Conservation (phyloP, 1,284 basidiomycete species). For the Golubevia sp. region DNA sequence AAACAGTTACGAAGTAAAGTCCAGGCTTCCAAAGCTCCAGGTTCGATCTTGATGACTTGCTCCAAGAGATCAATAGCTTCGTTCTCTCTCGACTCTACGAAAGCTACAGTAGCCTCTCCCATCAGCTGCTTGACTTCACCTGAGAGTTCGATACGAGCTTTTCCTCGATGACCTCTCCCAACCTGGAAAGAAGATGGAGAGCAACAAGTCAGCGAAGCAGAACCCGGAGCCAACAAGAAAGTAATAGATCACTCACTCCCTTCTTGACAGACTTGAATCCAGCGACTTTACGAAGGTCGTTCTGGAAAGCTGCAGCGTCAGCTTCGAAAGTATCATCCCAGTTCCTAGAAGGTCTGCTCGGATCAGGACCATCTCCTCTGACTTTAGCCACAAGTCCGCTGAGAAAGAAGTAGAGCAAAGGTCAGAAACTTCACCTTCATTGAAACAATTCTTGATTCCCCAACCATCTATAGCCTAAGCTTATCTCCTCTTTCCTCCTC, state of each 20-base stretch:
- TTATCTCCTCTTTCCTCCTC: no score
- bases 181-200: neutral
- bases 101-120: conserved; percentile 42
- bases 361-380: neutral
- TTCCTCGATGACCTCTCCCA: neutral
- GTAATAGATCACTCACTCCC: neutral
- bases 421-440: neutral
- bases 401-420: neutral
- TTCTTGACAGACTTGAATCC: neutral
- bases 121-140: conserved; percentile 42
- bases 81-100: conserved; percentile 29
- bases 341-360: neutral
- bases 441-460: no score
- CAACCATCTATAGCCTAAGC: no score
- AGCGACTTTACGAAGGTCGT: neutral
- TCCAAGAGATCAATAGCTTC: conserved; percentile 48
- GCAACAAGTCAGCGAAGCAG: neutral
- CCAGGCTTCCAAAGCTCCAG: conserved; percentile 49
- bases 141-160: conserved; percentile 16
- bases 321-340: no score
- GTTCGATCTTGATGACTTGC: conserved; percentile 57
- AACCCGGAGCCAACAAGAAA: neutral
- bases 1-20: conserved; percentile 44
- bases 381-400: neutral
- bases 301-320: neutral